Conservation (phyloP, 129 eudicot species). For the Chrysanthemum seticuspe region DNA sequence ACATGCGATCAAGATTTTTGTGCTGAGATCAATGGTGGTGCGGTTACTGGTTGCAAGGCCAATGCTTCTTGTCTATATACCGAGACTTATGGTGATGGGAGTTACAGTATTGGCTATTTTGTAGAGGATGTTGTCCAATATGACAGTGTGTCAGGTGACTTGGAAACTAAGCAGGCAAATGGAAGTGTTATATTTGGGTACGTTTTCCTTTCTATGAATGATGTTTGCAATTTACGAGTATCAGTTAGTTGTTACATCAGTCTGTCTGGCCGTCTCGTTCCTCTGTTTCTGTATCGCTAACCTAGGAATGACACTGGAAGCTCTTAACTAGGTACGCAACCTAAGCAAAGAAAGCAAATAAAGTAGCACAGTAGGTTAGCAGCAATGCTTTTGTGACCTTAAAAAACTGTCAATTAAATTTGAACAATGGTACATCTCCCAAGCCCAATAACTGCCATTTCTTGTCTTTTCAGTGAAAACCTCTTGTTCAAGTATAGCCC, state of each 20-base stretch:
- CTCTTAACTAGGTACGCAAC: conserved; percentile 1
- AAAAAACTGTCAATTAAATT: not conserved
- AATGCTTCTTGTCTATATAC: conserved; percentile 68
- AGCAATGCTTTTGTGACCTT: not conserved
- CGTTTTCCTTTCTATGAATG: conserved; percentile 18
- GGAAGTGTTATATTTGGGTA: conserved; percentile 96
- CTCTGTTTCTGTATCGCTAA: not conserved
- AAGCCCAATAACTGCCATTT: not conserved
- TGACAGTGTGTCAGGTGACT: conserved; percentile 88
- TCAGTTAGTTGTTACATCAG: not conserved
- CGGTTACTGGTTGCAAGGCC: conserved; percentile 52
- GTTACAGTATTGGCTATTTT: conserved; percentile 81
- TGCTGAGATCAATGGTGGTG: conserved; percentile 60
- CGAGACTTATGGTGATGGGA: conserved; percentile 86
- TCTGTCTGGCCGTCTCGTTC: not conserved
- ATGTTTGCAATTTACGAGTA: not conserved
- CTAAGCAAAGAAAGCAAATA: not conserved
- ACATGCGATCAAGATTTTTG: conserved; percentile 68
- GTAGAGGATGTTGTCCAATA: conserved; percentile 77
- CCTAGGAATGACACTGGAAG: not conserved
- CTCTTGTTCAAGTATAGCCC: not conserved
- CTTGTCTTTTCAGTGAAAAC: not conserved
- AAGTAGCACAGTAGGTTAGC: conserved; percentile 5
- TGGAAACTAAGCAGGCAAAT: conserved; percentile 70
- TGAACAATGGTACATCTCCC: not conserved